These are phyloP conservation scores for Amanita pseudoporphyria DNA, from an alignment of 768 basidiomycete species.

Conservation along the genomic window DNA sequence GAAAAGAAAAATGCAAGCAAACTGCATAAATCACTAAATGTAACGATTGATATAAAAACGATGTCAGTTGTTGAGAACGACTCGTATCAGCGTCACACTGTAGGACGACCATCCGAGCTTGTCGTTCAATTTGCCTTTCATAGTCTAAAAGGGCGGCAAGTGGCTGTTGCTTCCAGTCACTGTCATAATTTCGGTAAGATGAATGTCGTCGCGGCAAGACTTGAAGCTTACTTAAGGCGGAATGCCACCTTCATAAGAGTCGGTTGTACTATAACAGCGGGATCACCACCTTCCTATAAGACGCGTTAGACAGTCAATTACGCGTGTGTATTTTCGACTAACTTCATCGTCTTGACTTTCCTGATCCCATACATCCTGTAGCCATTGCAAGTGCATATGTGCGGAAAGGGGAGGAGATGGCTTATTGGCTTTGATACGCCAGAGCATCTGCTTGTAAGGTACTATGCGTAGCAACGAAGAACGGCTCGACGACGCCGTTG, in stretches of 20 bases:
- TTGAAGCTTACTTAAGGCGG: constrained; percentile 28
- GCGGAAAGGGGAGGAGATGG: constrained; percentile 24
- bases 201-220: neutral
- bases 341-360: constrained; percentile 10
- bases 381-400: constrained; percentile 36
- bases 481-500: constrained; percentile 6
- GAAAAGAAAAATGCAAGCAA: neutral
- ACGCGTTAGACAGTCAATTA: neutral
- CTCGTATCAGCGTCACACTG: constrained; percentile 26
- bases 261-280: constrained; percentile 37
- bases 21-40: constrained; percentile 22
- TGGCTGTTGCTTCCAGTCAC: constrained; percentile 31
- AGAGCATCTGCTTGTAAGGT: constrained; percentile 48
- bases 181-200: constrained; percentile 14
- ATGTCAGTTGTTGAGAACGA: constrained; percentile 33
- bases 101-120: constrained; percentile 26
- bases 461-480: constrained; percentile 35
- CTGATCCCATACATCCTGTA: constrained; percentile 39
- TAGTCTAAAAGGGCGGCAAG: constrained; percentile 31
- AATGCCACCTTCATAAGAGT: constrained; percentile 28
- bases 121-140: constrained; percentile 25
- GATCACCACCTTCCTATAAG: constrained; percentile 18
- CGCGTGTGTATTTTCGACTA: constrained; percentile 9
- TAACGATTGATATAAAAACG: constrained; percentile 31
- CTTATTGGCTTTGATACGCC: constrained; percentile 31